Evolutionary conservation across 176 grass and related monocot species (phyloP).

Genomic region (Cocos nucifera): DNA sequence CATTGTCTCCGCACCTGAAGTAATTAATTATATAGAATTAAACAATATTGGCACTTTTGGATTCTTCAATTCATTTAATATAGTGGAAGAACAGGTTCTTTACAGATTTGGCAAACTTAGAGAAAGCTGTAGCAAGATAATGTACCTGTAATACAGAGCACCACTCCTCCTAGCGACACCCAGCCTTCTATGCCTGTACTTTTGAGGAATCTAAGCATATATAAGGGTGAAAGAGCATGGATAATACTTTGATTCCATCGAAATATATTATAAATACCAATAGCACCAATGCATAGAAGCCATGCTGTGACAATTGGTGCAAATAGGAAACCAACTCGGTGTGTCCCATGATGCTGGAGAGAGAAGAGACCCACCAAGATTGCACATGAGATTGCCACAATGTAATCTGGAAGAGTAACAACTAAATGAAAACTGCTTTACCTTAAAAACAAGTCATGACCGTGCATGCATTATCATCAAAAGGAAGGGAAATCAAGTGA

Average conservation of each 20-base stretch:
- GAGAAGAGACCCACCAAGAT: conserved; percentile 10
- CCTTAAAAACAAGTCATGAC: no score
- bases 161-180: not conserved
- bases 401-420: not conserved
- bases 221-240: not conserved
- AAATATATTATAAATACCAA: conserved; percentile 1
- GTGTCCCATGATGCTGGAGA: not conserved
- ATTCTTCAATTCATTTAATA: no score
- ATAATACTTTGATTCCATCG: not conserved
- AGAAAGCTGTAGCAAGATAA: no score
- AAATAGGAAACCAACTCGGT: not conserved
- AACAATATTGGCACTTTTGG: no score
- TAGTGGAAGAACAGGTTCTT: no score
- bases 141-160: not conserved
- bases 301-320: conserved; percentile 2
- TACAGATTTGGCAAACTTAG: no score
- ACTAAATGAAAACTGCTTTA: not conserved
- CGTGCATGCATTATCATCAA: not conserved
- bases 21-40: no score
- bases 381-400: not conserved
- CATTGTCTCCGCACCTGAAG: conserved; percentile 4
- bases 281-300: not conserved
- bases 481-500: not conserved
- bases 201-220: conserved; percentile 4
- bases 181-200: not conserved